Evolutionary conservation across 345 rosid genomes (phyloP), one percentile per base, ranked within the genome.

Genomic region (Salix arbutifolia): DNA sequence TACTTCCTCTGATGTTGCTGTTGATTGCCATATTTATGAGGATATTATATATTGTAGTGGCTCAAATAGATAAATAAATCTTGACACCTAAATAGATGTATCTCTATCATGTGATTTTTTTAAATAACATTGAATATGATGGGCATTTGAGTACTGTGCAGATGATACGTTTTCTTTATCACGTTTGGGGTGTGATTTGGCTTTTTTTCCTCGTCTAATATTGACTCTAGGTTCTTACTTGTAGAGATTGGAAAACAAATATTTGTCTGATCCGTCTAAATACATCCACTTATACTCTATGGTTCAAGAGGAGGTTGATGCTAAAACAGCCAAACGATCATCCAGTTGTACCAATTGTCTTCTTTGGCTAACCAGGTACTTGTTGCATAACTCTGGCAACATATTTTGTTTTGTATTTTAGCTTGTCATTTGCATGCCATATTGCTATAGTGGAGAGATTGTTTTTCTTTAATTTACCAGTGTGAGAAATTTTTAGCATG

Each of bases 321-420:
- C 91, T 60, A 90, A 91, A 80, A 90, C 91, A 10, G 91, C 97
- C 4, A 92, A 90, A 79, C 89, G 85, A 74, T 93, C 99, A 46
- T 91, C 98, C 67, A 93, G 98, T 70, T 96, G 97, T 86, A 90
- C 97, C 76, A 93, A 90, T 76, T 98, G 98, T 75, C 94, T 96
- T 81, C 98, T 96, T 81, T 96, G 99, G 99, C 76, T 96, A 74
- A 93, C 99, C 67, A 91, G 97, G 97, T 91, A 76, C 65, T 50
- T n/a, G 9, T 26, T 9, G 11, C 62, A 58, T n/a, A n/a, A n/a
- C 25, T 13, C 4, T 58, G 5, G 6, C 28, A 58, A 58, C 62
- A 23, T 12, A 58, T n/a, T 58, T 23, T n/a, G 28, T 58, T 58
- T 56, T 58, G 62, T 56, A 56, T 3, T n/a, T 56, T 56, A n/a